Evolutionary conservation across 768 basidiomycete genomes (phyloP).

Genomic region (Mycena polygramma): DNA sequence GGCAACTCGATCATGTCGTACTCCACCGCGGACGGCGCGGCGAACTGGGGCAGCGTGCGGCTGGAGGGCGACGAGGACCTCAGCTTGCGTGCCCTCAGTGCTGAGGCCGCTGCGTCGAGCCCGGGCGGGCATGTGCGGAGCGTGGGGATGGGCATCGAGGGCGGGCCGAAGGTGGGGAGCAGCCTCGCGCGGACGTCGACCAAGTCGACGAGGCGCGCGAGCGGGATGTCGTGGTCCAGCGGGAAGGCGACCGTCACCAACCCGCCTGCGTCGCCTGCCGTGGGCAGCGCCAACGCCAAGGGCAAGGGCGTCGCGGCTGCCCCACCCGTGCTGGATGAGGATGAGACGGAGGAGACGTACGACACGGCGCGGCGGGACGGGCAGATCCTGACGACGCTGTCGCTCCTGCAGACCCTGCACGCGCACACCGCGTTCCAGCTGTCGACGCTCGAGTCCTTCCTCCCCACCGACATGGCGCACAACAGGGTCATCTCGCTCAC

Average conservation of each 20-base stretch:
- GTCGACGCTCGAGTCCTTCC: conserved; percentile 56
- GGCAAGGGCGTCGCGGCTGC: conserved; percentile 45
- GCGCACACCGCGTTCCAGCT: conserved; percentile 72
- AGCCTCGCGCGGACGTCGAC: conserved; percentile 46
- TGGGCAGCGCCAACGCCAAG: conserved; percentile 20
- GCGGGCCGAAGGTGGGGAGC: conserved; percentile 56
- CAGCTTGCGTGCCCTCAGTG: conserved; percentile 46
- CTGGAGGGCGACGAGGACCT: conserved; percentile 79
- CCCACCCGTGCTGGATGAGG: conserved; percentile 38
- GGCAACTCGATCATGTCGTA: conserved; percentile 62
- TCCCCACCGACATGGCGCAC: conserved; percentile 37
- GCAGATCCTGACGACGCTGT: conserved; percentile 64
- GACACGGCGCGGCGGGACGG: conserved; percentile 42
- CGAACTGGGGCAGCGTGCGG: conserved; percentile 69
- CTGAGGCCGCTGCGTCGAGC: conserved; percentile 8
- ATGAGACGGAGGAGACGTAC: conserved; percentile 39
- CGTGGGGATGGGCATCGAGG: conserved; percentile 81
- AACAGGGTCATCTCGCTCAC: conserved; percentile 59
- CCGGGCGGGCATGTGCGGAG: conserved; percentile 60
- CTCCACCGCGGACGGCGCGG: conserved; percentile 60
- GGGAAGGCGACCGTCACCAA: conserved; percentile 51
- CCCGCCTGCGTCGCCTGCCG: conserved; percentile 4
- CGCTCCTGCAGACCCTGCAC: conserved; percentile 77
- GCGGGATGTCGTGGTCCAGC: conserved; percentile 66
- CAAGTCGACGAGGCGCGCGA: conserved; percentile 58